phyloP scores from a whole-genome alignment of 1,284 basidiomycete genomes.

The Austroboletus sp. region DNA sequence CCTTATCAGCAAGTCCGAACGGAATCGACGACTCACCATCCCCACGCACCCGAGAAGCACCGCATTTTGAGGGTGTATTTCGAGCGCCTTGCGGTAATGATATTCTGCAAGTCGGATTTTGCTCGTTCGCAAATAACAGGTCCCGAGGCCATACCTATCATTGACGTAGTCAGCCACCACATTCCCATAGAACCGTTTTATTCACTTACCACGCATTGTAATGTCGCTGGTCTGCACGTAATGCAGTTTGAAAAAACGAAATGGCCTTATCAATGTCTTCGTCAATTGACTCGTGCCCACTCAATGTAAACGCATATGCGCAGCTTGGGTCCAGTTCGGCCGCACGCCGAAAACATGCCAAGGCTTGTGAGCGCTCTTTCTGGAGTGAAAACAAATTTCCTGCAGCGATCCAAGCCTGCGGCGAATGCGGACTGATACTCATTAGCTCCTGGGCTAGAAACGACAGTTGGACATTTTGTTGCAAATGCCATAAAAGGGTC shows the following conservation, averaged over 20 bases:
- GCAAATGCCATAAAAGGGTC: slow-evolving; percentile 88
- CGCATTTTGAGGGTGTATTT: slow-evolving; percentile 87
- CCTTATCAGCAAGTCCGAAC: slow-evolving; percentile 22
- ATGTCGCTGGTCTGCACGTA: slow-evolving; percentile 81
- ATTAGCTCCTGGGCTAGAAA: slow-evolving; percentile 86
- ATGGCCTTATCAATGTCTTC: slow-evolving; percentile 88
- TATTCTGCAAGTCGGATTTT: slow-evolving; percentile 88
- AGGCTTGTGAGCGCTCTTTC: slow-evolving; percentile 83
- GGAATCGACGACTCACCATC: slow-evolving; percentile 50
- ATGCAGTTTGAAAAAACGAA: slow-evolving; percentile 81
- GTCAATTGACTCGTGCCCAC: slow-evolving; percentile 90
- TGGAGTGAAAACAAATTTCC: slow-evolving; percentile 90
- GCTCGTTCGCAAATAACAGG: slow-evolving; percentile 87
- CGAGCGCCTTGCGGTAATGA: slow-evolving; percentile 83
- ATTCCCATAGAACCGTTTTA: not conserved
- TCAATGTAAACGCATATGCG: slow-evolving; percentile 88
- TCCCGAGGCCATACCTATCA: slow-evolving; percentile 89
- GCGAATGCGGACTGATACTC: slow-evolving; percentile 68
- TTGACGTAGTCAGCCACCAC: slow-evolving; percentile 26
- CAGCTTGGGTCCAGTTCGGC: slow-evolving; percentile 76
- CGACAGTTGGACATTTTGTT: slow-evolving; percentile 73
- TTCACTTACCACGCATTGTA: slow-evolving; percentile 86
- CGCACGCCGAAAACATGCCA: slow-evolving; percentile 87
- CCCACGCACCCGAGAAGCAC: slow-evolving; percentile 86
- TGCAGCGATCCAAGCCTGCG: slow-evolving; percentile 91